Evolutionary conservation across 495 filamentous ascomycete genomes (phyloP).

Genomic region (Aspergillus steynii): DNA sequence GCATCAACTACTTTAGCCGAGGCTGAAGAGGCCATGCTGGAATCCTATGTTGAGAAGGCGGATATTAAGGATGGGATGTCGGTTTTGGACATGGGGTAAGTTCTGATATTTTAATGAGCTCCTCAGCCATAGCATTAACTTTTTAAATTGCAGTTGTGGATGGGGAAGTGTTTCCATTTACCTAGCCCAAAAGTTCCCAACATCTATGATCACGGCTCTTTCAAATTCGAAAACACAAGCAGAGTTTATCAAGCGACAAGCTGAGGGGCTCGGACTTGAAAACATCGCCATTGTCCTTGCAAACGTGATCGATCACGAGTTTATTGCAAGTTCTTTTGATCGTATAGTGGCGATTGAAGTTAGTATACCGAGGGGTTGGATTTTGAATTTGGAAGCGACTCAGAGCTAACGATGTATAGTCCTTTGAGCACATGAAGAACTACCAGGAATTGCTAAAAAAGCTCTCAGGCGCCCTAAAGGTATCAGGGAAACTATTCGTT

Average conservation of each 20-base stretch:
- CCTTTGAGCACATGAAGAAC: slow-evolving; percentile 11
- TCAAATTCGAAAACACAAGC: not conserved
- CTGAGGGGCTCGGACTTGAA: not conserved
- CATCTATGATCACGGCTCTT: not conserved
- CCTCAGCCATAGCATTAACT: not conserved
- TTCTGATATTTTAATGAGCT: not conserved
- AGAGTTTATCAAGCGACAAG: not conserved
- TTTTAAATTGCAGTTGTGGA: not conserved
- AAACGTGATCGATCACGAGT: not conserved
- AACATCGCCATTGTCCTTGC: not conserved
- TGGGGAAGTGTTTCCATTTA: not conserved
- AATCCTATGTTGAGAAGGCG: slow-evolving; percentile 1
- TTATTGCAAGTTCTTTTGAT: not conserved
- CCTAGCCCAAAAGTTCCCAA: not conserved
- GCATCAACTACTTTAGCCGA: not conserved
- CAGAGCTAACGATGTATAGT: not conserved
- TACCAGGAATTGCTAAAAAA: slow-evolving; percentile 1
- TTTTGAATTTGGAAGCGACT: not conserved
- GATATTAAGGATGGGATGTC: slow-evolving; percentile 8
- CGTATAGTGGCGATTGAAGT: not conserved
- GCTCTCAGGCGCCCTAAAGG: not conserved
- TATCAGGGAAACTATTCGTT: slow-evolving; percentile 4
- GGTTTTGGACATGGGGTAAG: slow-evolving; percentile 8
- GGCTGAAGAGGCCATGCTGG: slow-evolving; percentile 1
- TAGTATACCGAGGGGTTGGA: not conserved